Conservation (phyloP, 2,329 filamentous ascomycete species). For the Sporothrix mexicana region DNA sequence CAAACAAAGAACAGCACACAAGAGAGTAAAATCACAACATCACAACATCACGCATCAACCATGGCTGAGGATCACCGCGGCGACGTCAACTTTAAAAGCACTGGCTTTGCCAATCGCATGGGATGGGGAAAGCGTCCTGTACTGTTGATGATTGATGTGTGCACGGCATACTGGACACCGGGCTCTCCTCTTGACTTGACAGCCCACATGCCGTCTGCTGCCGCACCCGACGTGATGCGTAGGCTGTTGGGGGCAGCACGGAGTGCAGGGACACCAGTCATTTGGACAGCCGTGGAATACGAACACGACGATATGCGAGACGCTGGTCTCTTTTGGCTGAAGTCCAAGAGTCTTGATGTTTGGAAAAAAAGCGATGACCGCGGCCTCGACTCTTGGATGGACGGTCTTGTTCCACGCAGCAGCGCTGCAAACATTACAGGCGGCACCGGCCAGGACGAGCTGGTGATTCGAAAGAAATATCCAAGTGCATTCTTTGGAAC, state of each 20-base stretch:
- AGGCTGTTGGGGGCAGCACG: not conserved
- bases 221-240: not conserved
- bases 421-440: not conserved
- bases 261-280: not conserved
- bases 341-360: not conserved
- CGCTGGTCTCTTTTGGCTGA: constrained; percentile 2
- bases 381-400: not conserved
- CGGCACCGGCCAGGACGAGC: not conserved
- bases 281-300: constrained; percentile 2
- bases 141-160: not conserved
- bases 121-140: not conserved
- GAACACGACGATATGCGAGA: not conserved
- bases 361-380: not conserved
- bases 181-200: not conserved
- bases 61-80: not conserved
- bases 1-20: no score
- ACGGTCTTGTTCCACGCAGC: not conserved
- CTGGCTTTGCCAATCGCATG: not conserved
- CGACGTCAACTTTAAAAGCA: not conserved
- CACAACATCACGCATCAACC: not conserved
- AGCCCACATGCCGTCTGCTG: not conserved
- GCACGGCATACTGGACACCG: constrained; percentile 3
- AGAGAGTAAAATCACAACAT: no score
- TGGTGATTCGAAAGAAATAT: constrained; percentile 1
- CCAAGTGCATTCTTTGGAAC: not conserved